These are phyloP conservation scores for Candida hungchunana DNA, from an alignment of 805 yeast genomes.

Conservation along the genomic window DNA sequence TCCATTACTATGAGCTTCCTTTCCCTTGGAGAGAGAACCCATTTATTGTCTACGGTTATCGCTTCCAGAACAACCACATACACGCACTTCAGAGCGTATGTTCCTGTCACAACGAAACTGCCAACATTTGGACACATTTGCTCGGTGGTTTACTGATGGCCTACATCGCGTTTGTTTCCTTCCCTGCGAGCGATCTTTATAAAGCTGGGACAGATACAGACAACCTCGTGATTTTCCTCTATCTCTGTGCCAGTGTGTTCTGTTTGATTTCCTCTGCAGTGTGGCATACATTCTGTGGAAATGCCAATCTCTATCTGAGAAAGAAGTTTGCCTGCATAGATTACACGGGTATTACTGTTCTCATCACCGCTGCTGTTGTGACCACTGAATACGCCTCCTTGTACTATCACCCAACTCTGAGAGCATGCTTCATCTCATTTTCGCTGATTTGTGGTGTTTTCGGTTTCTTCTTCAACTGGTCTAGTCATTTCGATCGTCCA, in stretches of 20 bases:
- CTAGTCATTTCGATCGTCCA: constrained; percentile 86
- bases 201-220: constrained; percentile 35
- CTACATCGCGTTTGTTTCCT: constrained; percentile 54
- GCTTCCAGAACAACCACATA: constrained; percentile 65
- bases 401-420: constrained; percentile 49
- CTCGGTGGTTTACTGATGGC: constrained; percentile 59
- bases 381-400: constrained; percentile 81
- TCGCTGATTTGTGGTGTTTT: constrained; percentile 63
- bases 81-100: constrained; percentile 59
- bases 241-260: constrained; percentile 65
- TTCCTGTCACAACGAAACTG: constrained; percentile 76
- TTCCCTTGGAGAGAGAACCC: constrained; percentile 92
- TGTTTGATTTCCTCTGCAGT: constrained; percentile 75
- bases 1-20: constrained; percentile 86
- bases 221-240: constrained; percentile 54
- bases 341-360: constrained; percentile 87
- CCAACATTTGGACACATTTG: constrained; percentile 92
- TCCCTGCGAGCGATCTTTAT: constrained; percentile 57
- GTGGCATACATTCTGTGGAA: constrained; percentile 91
- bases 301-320: constrained; percentile 58
- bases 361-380: constrained; percentile 85
- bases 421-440: constrained; percentile 49
- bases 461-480: constrained; percentile 85
- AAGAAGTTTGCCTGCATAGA: constrained; percentile 87
- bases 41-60: constrained; percentile 76